A percentile compares a stretch with the other conserved stretches of the same genome.
Conservation (phyloP, 768 basidiomycete species). For the Pleurotus eryngii region DNA sequence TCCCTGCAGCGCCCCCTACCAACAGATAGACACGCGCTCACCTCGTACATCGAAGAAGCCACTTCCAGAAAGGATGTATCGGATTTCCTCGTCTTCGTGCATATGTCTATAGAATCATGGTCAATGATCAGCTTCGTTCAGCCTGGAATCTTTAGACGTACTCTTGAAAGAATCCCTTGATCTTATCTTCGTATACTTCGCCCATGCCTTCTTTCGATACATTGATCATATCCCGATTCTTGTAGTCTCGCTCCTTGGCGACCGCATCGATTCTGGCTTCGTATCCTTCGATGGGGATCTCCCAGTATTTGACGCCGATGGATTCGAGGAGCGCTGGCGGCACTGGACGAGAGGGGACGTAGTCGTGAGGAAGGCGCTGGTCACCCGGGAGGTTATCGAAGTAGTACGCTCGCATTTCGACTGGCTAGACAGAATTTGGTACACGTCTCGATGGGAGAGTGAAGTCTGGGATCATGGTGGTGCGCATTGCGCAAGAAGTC, state of each 20-base stretch:
- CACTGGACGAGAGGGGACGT: conserved; percentile 53
- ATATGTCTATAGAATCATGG: conserved; percentile 57
- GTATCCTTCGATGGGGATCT: conserved; percentile 60
- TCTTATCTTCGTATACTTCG: conserved; percentile 77
- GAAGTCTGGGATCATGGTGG: no score
- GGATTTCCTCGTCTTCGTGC: conserved; percentile 95
- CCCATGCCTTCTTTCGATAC: conserved; percentile 79
- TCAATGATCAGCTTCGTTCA: background rate
- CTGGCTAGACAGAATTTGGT: background rate
- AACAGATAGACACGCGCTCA: conserved; percentile 18
- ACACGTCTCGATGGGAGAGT: background rate
- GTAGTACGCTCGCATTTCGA: conserved; percentile 71
- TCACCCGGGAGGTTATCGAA: conserved; percentile 75
- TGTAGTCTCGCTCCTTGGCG: conserved; percentile 70
- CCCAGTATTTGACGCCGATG: conserved; percentile 67
- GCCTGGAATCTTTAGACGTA: conserved; percentile 29
- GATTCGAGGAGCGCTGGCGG: conserved; percentile 41
- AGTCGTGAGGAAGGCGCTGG: conserved; percentile 80
- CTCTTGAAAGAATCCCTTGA: conserved; percentile 85
- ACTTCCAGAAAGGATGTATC: conserved; percentile 81
- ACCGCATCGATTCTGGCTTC: conserved; percentile 56
- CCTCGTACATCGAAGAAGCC: conserved; percentile 93
- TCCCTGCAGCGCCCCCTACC: no score
- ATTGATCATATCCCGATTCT: conserved; percentile 79
- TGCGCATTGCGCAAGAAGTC: no score